Evolutionary conservation across 2,329 filamentous ascomycete genomes (phyloP).

Genomic region (Falciphora oryzae): DNA sequence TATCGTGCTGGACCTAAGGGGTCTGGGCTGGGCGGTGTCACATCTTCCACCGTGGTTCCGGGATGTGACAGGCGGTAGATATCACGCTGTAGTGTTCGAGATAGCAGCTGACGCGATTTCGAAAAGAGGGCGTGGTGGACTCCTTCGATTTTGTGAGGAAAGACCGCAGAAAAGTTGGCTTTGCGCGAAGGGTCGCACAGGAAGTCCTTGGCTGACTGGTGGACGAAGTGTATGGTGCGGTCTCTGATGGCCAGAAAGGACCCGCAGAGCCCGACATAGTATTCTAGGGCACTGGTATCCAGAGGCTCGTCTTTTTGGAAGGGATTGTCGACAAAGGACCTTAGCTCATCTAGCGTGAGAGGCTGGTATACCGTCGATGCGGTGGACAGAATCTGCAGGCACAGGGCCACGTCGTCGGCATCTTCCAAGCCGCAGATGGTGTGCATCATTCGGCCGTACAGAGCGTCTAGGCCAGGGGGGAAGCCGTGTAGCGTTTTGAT

Average conservation of each 20-base stretch:
- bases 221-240: conserved; percentile 28
- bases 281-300: conserved; percentile 2
- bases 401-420: too few relatives aligned
- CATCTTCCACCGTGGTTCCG: conserved; percentile 19
- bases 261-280: conserved; percentile 25
- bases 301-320: too few relatives aligned
- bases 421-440: conserved; percentile 23
- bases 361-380: too few relatives aligned
- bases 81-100: conserved; percentile 25
- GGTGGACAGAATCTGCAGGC: too few relatives aligned
- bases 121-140: conserved; percentile 27
- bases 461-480: not conserved
- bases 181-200: not conserved
- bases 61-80: conserved; percentile 26
- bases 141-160: conserved; percentile 20
- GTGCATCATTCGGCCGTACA: conserved; percentile 34
- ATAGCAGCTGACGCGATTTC: conserved; percentile 28
- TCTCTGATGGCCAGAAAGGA: conserved; percentile 33
- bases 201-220: conserved; percentile 41
- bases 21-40: conserved; percentile 19
- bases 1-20: conserved; percentile 24
- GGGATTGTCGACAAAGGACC: too few relatives aligned
- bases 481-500: not conserved
- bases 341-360: too few relatives aligned
- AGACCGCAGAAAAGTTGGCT: conserved; percentile 19